Evolutionary conservation across 768 basidiomycete species (phyloP).

Genomic region (Lentinula edodes): DNA sequence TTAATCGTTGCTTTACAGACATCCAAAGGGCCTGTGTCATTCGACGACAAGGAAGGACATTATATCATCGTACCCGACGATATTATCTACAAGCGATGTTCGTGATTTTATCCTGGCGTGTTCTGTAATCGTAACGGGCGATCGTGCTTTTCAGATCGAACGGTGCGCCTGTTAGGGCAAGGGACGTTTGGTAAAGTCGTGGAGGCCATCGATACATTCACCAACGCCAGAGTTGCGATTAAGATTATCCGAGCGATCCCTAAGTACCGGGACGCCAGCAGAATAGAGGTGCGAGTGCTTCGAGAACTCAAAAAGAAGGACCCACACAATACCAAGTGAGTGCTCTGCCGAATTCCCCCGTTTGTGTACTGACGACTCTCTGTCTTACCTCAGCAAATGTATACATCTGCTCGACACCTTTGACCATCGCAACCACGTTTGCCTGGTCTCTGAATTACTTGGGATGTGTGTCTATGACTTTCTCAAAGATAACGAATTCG

Average conservation of each 20-base stretch:
- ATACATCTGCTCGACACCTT: slow-evolving; percentile 94
- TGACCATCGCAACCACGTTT: slow-evolving; percentile 96
- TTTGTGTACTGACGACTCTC: slow-evolving; percentile 15
- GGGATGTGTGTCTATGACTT: slow-evolving; percentile 99
- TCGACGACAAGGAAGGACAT: slow-evolving; percentile 98
- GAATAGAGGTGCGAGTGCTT: slow-evolving; percentile 95
- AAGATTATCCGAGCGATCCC: slow-evolving; percentile 99
- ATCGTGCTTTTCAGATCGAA: slow-evolving; percentile 63
- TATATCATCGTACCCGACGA: slow-evolving; percentile 94
- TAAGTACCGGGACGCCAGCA: slow-evolving; percentile 98
- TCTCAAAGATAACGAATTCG: slow-evolving; percentile 95
- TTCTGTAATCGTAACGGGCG: not conserved
- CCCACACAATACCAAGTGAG: slow-evolving; percentile 83
- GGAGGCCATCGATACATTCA: slow-evolving; percentile 79
- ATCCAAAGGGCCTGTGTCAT: slow-evolving; percentile 63
- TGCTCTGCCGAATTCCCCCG: slow-evolving; percentile 15
- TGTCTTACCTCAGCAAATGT: slow-evolving; percentile 69
- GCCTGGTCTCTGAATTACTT: slow-evolving; percentile 90
- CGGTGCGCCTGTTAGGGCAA: slow-evolving; percentile 86
- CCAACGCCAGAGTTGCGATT: slow-evolving; percentile 80
- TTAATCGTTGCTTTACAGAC: slow-evolving; percentile 35
- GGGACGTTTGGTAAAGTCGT: slow-evolving; percentile 99
- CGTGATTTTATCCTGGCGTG: slow-evolving; percentile 21
- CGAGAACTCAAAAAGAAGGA: slow-evolving; percentile 88
- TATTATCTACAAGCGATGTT: slow-evolving; percentile 82